These are phyloP conservation scores for Collybia sp. DNA, from an alignment of 768 basidiomycete species.

Conservation along the genomic window DNA sequence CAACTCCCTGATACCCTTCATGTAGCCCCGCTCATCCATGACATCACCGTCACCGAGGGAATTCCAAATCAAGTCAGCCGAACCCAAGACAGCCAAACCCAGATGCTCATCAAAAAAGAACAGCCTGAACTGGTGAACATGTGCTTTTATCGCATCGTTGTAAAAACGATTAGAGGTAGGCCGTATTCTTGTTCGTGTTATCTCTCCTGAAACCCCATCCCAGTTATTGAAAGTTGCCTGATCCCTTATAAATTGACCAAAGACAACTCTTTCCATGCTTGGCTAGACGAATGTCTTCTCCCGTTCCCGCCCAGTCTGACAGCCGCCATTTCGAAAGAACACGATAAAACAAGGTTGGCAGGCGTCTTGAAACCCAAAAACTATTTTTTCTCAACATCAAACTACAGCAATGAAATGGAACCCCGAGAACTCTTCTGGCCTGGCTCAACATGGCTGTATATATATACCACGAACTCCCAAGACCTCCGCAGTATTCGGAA, in stretches of 20 bases:
- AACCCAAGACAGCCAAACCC: conserved; percentile 8
- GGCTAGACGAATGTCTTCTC: conserved; percentile 25
- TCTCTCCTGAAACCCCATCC: not conserved
- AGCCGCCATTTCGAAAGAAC: not conserved
- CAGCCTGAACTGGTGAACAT: conserved; percentile 13
- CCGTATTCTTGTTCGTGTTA: not conserved
- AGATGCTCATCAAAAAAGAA: conserved; percentile 20
- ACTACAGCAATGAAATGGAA: conserved; percentile 1
- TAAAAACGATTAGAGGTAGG: conserved; percentile 36
- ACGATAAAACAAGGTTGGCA: no score
- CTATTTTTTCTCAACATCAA: not conserved
- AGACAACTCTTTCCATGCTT: conserved; percentile 28
- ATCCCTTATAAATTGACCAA: conserved; percentile 33
- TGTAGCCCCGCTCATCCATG: conserved; percentile 22
- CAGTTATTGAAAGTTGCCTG: conserved; percentile 45
- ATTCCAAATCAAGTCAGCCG: conserved; percentile 9
- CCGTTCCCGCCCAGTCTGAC: conserved; percentile 9
- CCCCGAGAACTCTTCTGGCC: no score
- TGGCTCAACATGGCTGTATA: no score
- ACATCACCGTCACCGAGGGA: conserved; percentile 19
- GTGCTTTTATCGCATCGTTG: conserved; percentile 28
- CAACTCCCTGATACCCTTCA: not conserved
- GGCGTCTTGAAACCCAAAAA: no score
- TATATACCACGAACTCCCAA: no score
- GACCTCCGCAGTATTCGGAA: not conserved